Conservation (phyloP, 2,329 filamentous ascomycete species). For the Pseudocercospora vitis region DNA sequence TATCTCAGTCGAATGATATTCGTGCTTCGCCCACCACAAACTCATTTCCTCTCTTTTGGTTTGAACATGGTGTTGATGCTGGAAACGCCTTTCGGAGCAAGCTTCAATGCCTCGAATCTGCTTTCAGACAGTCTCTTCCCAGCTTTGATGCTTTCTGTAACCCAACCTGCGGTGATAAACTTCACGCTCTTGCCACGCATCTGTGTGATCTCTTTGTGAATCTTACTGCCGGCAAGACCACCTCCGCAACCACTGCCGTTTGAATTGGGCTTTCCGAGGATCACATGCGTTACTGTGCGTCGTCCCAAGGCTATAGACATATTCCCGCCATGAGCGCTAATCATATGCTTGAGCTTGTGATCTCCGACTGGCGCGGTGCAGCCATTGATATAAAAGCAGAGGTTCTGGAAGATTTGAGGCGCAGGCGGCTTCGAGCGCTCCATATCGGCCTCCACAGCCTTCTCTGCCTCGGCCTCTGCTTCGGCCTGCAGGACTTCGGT, state of each 20-base stretch:
- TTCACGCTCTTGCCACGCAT: conserved; percentile 69
- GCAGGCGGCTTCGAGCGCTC: conserved; percentile 3
- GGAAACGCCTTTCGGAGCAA: conserved; percentile 62
- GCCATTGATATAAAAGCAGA: conserved; percentile 83
- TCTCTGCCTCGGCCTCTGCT: neutral
- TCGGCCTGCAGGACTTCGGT: neutral
- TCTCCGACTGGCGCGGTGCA: conserved; percentile 84
- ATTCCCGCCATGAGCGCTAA: conserved; percentile 71
- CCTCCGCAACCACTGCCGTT: conserved; percentile 57
- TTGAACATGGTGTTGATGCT: conserved; percentile 56
- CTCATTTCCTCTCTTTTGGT: conserved; percentile 17
- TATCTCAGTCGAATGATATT: conserved; percentile 16
- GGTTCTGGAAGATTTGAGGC: conserved; percentile 55
- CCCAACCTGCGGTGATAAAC: conserved; percentile 81
- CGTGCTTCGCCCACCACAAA: neutral
- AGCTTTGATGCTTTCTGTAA: conserved; percentile 77
- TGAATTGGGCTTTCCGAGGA: conserved; percentile 63
- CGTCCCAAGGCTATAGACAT: conserved; percentile 71
- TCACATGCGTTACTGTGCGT: conserved; percentile 78
- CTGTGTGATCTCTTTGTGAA: conserved; percentile 74
- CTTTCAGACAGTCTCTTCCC: conserved; percentile 74
- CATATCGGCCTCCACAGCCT: neutral
- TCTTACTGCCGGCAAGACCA: conserved; percentile 72
- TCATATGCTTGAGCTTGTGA: conserved; percentile 76
- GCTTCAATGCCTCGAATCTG: conserved; percentile 64